Evolutionary conservation across 2,329 filamentous ascomycete genomes (phyloP).

Genomic region (Aureobasidium sp.): DNA sequence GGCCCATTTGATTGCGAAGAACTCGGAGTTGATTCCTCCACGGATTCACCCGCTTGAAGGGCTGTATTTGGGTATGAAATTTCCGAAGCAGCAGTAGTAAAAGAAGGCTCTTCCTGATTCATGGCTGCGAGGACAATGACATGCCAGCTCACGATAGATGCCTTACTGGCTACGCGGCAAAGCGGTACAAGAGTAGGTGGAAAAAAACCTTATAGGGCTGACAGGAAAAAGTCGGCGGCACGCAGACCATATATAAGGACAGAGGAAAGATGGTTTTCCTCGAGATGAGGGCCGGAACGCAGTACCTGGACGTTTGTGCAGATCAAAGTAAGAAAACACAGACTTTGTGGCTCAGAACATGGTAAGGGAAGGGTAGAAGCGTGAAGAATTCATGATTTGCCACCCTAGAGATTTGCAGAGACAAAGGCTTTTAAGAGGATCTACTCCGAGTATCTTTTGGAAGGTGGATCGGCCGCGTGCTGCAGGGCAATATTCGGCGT

Average conservation of each 20-base stretch:
- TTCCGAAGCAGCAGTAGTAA: background rate
- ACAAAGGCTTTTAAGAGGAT: background rate
- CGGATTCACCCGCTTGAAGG: background rate
- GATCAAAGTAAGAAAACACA: background rate
- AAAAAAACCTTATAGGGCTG: background rate
- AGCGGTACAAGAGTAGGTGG: background rate
- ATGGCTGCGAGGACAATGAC: background rate
- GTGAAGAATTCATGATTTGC: background rate
- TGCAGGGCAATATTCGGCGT: background rate
- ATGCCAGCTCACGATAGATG: background rate
- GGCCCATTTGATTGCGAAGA: background rate
- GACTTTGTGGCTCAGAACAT: background rate
- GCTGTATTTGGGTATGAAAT: background rate
- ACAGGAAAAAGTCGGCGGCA: background rate
- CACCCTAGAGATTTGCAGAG: background rate
- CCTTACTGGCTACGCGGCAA: background rate
- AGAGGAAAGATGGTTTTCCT: background rate
- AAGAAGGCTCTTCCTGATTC: background rate
- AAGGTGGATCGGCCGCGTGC: background rate
- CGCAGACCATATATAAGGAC: background rate
- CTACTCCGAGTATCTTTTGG: background rate
- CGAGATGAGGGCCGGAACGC: background rate
- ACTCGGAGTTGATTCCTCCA: background rate
- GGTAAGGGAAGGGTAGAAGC: background rate
- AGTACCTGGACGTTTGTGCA: background rate